phyloP scores from a whole-genome alignment of 768 basidiomycete species.

The Rhodotorula diobovata region DNA sequence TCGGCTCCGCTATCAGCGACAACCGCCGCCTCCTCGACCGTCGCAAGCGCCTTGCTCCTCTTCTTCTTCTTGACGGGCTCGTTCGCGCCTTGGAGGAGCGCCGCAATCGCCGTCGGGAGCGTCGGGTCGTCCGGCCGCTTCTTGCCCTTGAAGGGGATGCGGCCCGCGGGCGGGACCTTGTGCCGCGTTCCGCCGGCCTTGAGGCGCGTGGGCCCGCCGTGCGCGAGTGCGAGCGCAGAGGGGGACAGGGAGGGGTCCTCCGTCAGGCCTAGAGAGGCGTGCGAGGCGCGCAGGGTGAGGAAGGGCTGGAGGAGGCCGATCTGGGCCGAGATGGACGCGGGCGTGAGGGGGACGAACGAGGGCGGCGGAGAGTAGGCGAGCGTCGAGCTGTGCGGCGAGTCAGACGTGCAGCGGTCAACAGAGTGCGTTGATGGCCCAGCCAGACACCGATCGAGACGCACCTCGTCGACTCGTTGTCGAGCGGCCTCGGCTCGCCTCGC shows the following conservation, averaged over 20 bases:
- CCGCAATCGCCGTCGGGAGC: conserved; percentile 13
- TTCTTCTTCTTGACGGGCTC: conserved; percentile 25
- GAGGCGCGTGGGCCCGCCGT: conserved; percentile 2
- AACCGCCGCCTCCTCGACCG: not conserved
- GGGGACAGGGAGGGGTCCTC: conserved; percentile 9
- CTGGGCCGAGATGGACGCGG: conserved; percentile 64
- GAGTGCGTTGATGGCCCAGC: not conserved
- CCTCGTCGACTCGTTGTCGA: not conserved
- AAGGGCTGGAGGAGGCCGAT: conserved; percentile 78
- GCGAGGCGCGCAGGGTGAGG: conserved; percentile 50
- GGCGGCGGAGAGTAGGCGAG: conserved; percentile 81
- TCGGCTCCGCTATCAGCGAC: not conserved
- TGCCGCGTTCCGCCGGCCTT: conserved; percentile 14
- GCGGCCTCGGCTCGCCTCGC: conserved; percentile 56
- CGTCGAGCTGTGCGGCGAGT: conserved; percentile 40
- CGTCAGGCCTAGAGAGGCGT: conserved; percentile 14
- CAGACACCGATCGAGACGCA: not conserved
- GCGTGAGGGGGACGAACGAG: conserved; percentile 67
- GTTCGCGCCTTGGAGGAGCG: not conserved
- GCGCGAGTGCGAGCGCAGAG: conserved; percentile 19
- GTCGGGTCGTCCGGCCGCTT: conserved; percentile 25
- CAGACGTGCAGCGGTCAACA: not conserved
- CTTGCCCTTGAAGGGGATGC: conserved; percentile 32
- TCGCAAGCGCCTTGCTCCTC: not conserved
- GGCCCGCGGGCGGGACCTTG: conserved; percentile 22